A percentile compares a stretch with the other conserved stretches of the same genome.
These are phyloP conservation scores for Skeletonema potamos DNA, from an alignment of 108 stramenopile genomes.

Conservation along the genomic window DNA sequence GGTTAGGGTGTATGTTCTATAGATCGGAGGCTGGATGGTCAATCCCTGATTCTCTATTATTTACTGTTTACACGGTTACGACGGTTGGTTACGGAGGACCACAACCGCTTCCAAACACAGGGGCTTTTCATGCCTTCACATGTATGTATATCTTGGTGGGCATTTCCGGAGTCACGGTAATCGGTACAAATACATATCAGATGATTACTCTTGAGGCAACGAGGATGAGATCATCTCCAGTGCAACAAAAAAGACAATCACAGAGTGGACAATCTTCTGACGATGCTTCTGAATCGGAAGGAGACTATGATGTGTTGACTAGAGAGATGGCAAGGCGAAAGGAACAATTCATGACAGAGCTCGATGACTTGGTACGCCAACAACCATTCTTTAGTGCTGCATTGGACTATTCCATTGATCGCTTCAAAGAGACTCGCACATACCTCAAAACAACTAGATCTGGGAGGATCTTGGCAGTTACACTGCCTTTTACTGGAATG, in stretches of 20 bases:
- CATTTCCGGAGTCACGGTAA: slow-evolving; percentile 78
- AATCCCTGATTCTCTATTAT: slow-evolving; percentile 71
- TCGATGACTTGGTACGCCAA: slow-evolving; percentile 39
- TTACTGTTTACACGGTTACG: slow-evolving; percentile 85
- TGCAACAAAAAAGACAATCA: slow-evolving; percentile 8
- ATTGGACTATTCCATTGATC: slow-evolving; percentile 7
- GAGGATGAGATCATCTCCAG: slow-evolving; percentile 50
- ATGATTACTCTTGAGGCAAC: slow-evolving; percentile 79
- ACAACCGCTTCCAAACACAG: slow-evolving; percentile 60
- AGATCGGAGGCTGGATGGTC: slow-evolving; percentile 55
- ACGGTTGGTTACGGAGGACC: slow-evolving; percentile 84
- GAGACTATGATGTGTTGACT: slow-evolving; percentile 6
- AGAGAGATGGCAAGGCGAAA: slow-evolving; percentile 17
- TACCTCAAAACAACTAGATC: slow-evolving; percentile 63
- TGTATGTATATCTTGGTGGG: slow-evolving; percentile 76
- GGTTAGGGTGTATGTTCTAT: slow-evolving; percentile 67
- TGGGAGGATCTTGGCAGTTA: slow-evolving; percentile 61
- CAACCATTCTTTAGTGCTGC: slow-evolving; percentile 28
- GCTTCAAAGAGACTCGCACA: slow-evolving; percentile 41
- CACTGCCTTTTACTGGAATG: slow-evolving; percentile 79
- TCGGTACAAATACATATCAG: slow-evolving; percentile 84
- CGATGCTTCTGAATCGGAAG: slow-evolving; percentile 9
- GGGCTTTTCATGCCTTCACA: slow-evolving; percentile 73
- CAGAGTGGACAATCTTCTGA: not conserved
- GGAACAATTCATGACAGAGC: slow-evolving; percentile 37